These are phyloP conservation scores for Arthrobotrys musiformis DNA, from an alignment of 2,329 filamentous ascomycete species.

Conservation along the genomic window DNA sequence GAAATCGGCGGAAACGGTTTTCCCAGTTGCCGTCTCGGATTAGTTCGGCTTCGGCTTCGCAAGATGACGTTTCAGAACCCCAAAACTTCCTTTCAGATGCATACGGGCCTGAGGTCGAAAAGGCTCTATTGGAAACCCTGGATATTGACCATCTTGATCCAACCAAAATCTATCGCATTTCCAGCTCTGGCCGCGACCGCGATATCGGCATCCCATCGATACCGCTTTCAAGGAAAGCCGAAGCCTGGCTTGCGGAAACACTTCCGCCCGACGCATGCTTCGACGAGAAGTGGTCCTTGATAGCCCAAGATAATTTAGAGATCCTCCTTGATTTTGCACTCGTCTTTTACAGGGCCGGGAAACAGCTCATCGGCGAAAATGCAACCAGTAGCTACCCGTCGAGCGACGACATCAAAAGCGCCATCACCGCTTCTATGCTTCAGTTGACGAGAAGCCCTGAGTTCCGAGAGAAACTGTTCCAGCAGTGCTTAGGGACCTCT, in stretches of 20 bases:
- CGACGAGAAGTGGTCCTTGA: neutral
- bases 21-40: too few species aligned
- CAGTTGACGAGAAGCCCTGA: neutral
- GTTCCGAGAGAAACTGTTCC: neutral
- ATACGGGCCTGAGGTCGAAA: too few species aligned
- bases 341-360: neutral
- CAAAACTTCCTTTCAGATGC: too few species aligned
- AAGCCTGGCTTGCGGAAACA: neutral
- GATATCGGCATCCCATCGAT: neutral
- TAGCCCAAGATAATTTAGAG: conserved; percentile 11
- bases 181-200: neutral
- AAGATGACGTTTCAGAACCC: neutral
- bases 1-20: neutral
- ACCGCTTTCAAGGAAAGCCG: neutral
- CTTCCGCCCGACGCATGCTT: neutral
- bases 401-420: neutral
- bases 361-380: neutral
- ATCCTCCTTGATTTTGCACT: neutral
- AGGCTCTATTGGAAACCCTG: neutral
- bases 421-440: neutral
- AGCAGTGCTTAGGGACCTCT: neutral
- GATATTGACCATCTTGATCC: neutral
- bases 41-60: neutral
- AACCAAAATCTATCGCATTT: neutral
- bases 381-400: neutral